A percentile compares a stretch with the other conserved stretches of the same genome.
Evolutionary conservation across 305 asterid genomes (phyloP).

Genomic region (Fraxinus sp.): DNA sequence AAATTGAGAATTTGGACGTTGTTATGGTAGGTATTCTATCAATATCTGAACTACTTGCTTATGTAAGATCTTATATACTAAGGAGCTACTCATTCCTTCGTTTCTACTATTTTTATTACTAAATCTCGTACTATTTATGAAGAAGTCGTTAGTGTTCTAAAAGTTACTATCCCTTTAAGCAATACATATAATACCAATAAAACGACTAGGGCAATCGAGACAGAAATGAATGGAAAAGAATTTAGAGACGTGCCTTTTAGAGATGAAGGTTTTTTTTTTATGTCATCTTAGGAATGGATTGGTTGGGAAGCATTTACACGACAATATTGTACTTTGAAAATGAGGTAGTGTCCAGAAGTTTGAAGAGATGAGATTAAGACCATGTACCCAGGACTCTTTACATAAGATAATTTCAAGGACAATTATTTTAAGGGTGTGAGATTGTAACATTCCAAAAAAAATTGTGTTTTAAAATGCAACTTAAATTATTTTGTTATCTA

Average conservation of each 20-base stretch:
- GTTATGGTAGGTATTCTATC: too few species aligned
- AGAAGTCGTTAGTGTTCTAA: neutral
- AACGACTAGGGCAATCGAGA: neutral
- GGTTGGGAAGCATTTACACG: neutral
- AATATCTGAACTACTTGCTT: too few species aligned
- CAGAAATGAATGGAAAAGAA: neutral
- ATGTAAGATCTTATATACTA: too few species aligned
- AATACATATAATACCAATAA: neutral
- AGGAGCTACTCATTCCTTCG: neutral
- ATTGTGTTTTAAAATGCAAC: too few species aligned
- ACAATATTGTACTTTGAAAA: too few species aligned
- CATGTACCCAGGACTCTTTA: too few species aligned
- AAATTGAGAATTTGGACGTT: too few species aligned
- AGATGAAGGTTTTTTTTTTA: neutral
- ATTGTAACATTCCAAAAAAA: too few species aligned
- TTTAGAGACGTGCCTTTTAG: neutral
- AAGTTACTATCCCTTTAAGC: neutral
- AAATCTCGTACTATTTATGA: too few species aligned
- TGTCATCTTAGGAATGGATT: neutral
- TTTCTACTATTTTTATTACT: too few species aligned
- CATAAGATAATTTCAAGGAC: neutral
- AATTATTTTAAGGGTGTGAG: neutral
- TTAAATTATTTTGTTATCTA: too few species aligned
- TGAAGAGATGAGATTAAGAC: too few species aligned
- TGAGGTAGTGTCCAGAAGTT: neutral